phyloP scores from a whole-genome alignment of 345 rosid species.

The thale cress (Arabidopsis thaliana) region TAIR10.1 NC_003076.8:19460501-19461000 shows the following conservation, averaged over 20 bases:
- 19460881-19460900: slow-evolving; percentile 52
- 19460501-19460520: not conserved
- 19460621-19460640: not conserved
- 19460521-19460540: slow-evolving; percentile 2
- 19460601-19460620: too few species aligned
- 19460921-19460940: slow-evolving; percentile 62
- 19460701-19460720: slow-evolving; percentile 54
- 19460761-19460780: slow-evolving; percentile 51
- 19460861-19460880: slow-evolving; percentile 49
- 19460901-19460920: slow-evolving; percentile 53
- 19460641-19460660: slow-evolving; percentile 47
- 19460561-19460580: too few species aligned
- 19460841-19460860: slow-evolving; percentile 55
- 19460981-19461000: slow-evolving; percentile 50
- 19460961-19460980: slow-evolving; percentile 56
- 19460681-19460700: slow-evolving; percentile 50
- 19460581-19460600: too few species aligned
- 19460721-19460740: slow-evolving; percentile 55
- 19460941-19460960: slow-evolving; percentile 65
- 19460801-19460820: slow-evolving; percentile 68
- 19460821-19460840: slow-evolving; percentile 62
- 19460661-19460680: slow-evolving; percentile 48
- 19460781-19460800: slow-evolving; percentile 69
- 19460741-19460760: slow-evolving; percentile 48
- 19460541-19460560: slow-evolving; percentile 1